Evolutionary conservation across 495 filamentous ascomycete species (phyloP).

Genomic region (Xylaria curta): DNA sequence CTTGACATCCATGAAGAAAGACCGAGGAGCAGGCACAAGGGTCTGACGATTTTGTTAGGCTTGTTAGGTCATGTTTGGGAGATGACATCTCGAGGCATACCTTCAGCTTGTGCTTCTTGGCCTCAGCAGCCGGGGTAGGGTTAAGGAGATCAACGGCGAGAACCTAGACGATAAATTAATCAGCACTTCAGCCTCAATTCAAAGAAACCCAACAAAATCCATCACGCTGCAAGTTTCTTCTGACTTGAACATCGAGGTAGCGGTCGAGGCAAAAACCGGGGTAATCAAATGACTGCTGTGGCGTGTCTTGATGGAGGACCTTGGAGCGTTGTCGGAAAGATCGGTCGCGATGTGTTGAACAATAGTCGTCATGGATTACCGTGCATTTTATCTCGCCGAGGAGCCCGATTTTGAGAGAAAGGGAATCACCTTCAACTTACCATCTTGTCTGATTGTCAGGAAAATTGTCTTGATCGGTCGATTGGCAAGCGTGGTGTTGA

Average conservation of each 20-base stretch:
- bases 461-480: conserved; percentile 42
- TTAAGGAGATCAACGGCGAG: conserved; percentile 99
- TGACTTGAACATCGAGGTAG: neutral
- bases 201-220: neutral
- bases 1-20: conserved; percentile 99
- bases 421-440: conserved; percentile 49
- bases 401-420: neutral
- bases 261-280: neutral
- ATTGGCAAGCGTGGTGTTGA: conserved; percentile 54
- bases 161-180: conserved; percentile 70
- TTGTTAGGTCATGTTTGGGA: neutral
- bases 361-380: neutral
- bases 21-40: conserved; percentile 92
- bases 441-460: conserved; percentile 61
- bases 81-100: conserved; percentile 56
- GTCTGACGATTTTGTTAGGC: conserved; percentile 60
- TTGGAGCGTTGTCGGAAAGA: conserved; percentile 8
- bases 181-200: conserved; percentile 39
- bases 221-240: conserved; percentile 2
- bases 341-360: conserved; percentile 14
- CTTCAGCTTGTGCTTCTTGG: conserved; percentile 99
- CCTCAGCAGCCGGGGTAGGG: conserved; percentile 93
- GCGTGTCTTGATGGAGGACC: neutral
- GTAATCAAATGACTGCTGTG: neutral
- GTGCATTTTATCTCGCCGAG: neutral